A percentile compares a stretch with the other conserved stretches of the same genome.
Conservation (phyloP, 495 filamentous ascomycete species). For the Durotheca rogersii region DNA sequence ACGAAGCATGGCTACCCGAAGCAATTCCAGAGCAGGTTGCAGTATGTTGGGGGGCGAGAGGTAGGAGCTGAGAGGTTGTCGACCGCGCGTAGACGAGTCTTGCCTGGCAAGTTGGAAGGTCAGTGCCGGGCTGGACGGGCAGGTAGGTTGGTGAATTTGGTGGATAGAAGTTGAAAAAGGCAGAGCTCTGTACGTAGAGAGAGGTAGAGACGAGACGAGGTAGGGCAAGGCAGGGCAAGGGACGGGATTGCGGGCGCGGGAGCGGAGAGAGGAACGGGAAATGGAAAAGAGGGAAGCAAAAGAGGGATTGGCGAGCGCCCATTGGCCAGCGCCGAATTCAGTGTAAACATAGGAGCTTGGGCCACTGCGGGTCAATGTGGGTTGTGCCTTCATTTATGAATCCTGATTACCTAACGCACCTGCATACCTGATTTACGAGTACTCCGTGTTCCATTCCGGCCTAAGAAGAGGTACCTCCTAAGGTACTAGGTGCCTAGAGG, state of each 20-base stretch:
- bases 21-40: background rate
- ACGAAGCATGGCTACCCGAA: conserved; percentile 25
- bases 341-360: conserved; percentile 34
- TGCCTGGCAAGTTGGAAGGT: conserved; percentile 10
- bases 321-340: conserved; percentile 17
- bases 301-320: conserved; percentile 14
- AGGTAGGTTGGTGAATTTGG: background rate
- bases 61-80: background rate
- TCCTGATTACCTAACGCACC: too few relatives aligned
- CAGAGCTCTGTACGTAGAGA: background rate
- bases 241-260: background rate
- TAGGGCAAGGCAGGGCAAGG: background rate
- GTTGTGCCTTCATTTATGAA: too few relatives aligned
- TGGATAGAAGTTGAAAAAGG: background rate
- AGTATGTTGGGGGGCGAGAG: background rate
- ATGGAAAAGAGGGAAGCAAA: too few relatives aligned
- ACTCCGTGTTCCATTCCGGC: too few relatives aligned
- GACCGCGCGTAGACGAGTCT: too few relatives aligned
- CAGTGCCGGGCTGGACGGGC: too few relatives aligned
- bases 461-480: too few relatives aligned
- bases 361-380: too few relatives aligned
- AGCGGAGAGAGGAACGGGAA: too few relatives aligned
- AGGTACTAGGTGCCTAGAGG: too few relatives aligned
- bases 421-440: too few relatives aligned
- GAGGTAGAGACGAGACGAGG: background rate